Evolutionary conservation across 176 grass and related monocot genomes (phyloP).

Genomic region (Oryza meridionalis): DNA sequence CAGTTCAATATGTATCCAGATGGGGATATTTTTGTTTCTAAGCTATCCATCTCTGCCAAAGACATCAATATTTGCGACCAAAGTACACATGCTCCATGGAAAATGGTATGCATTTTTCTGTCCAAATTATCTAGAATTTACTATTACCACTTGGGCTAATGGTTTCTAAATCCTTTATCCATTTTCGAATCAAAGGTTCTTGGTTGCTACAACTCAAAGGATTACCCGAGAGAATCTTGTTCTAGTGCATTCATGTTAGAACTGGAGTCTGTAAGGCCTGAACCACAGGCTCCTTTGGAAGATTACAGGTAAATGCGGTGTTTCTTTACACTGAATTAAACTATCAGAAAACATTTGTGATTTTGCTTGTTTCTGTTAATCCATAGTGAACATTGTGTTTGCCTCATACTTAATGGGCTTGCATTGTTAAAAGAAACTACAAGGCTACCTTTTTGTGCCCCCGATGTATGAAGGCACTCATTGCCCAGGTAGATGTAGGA

Average conservation of each 20-base stretch:
- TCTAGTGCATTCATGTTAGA: conserved; percentile 82
- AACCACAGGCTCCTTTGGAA: conserved; percentile 84
- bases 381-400: background rate
- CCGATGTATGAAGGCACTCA: conserved; percentile 3
- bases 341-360: background rate
- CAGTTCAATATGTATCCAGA: conserved; percentile 91
- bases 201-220: conserved; percentile 81
- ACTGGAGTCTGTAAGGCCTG: conserved; percentile 86
- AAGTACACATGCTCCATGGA: conserved; percentile 90
- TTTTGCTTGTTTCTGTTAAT: background rate
- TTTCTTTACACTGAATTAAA: conserved; percentile 28
- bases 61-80: conserved; percentile 80
- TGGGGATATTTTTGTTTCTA: conserved; percentile 79
- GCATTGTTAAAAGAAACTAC: conserved; percentile 14
- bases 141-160: conserved; percentile 20
- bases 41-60: conserved; percentile 61
- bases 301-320: conserved; percentile 75
- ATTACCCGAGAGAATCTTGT: conserved; percentile 86
- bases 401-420: background rate
- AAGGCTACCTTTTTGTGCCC: conserved; percentile 13
- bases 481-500: conserved; percentile 20
- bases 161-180: conserved; percentile 36
- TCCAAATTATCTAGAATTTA: conserved; percentile 30
- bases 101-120: conserved; percentile 64
- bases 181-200: conserved; percentile 75